These are phyloP conservation scores for Tolypocladium sp. DNA, from an alignment of 2,329 filamentous ascomycete species.

Conservation along the genomic window DNA sequence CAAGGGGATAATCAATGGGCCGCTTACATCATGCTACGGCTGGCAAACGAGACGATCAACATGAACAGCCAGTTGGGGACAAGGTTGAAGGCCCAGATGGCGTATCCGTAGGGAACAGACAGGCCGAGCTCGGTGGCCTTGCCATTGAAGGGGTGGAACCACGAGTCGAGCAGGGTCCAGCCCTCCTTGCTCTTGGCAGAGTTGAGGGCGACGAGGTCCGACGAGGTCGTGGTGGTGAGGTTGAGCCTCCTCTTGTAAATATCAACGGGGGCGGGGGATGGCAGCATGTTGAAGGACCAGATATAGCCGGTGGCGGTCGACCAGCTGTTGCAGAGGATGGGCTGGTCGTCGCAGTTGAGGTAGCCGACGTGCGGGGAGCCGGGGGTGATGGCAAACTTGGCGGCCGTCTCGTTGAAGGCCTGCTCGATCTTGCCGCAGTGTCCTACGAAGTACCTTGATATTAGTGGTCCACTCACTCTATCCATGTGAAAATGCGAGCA, in stretches of 20 bases:
- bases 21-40: constrained; percentile 66
- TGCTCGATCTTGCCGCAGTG: constrained; percentile 55
- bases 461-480: background rate
- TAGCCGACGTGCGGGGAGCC: constrained; percentile 58
- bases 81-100: constrained; percentile 56
- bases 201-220: constrained; percentile 53
- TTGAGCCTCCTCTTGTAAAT: constrained; percentile 60
- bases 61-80: constrained; percentile 71
- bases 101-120: constrained; percentile 55
- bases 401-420: constrained; percentile 58
- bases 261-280: constrained; percentile 53
- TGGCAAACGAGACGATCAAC: constrained; percentile 64
- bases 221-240: constrained; percentile 55
- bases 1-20: background rate
- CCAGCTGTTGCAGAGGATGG: constrained; percentile 68
- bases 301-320: constrained; percentile 54
- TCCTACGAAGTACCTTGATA: constrained; percentile 41
- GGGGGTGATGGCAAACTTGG: constrained; percentile 51
- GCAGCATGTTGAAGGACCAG: constrained; percentile 59
- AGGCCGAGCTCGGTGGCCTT: constrained; percentile 52
- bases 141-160: constrained; percentile 71
- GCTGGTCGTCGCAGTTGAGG: constrained; percentile 66
- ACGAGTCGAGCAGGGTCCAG: constrained; percentile 45
- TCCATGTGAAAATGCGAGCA: background rate
- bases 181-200: constrained; percentile 39